Evolutionary conservation across 202 grass and related monocot species (phyloP).

Genomic region (Setaria italica): DNA sequence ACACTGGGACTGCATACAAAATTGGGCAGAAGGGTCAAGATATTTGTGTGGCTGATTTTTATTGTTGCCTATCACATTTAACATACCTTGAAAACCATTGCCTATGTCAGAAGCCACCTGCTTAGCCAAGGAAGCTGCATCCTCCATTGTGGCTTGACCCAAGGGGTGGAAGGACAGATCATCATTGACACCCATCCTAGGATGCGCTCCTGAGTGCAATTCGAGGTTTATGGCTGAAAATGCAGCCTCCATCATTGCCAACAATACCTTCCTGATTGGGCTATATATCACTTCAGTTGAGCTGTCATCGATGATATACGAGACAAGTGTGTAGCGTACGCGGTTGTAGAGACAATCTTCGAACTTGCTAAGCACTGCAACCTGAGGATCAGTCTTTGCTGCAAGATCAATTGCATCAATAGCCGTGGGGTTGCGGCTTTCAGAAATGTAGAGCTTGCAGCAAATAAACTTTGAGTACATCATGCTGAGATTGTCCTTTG

Average conservation of each 20-base stretch:
- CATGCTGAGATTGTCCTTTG: slow-evolving; percentile 34
- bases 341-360: slow-evolving; percentile 69
- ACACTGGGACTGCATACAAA: slow-evolving; percentile 63
- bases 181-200: slow-evolving; percentile 72
- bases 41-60: background rate
- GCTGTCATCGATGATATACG: slow-evolving; percentile 40
- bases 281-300: slow-evolving; percentile 29
- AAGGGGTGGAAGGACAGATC: slow-evolving; percentile 78
- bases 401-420: slow-evolving; percentile 51
- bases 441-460: slow-evolving; percentile 89
- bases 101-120: slow-evolving; percentile 67
- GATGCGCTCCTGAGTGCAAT: slow-evolving; percentile 64
- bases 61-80: background rate
- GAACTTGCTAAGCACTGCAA: slow-evolving; percentile 58
- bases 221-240: slow-evolving; percentile 60
- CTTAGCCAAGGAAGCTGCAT: slow-evolving; percentile 60
- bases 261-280: slow-evolving; percentile 54
- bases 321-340: slow-evolving; percentile 75
- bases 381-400: slow-evolving; percentile 53
- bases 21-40: background rate
- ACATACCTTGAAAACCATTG: slow-evolving; percentile 60
- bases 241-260: slow-evolving; percentile 64
- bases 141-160: slow-evolving; percentile 60
- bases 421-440: slow-evolving; percentile 51
- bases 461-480: slow-evolving; percentile 55